Base-by-base conservation (phyloP, 257 asterid species). In the Sherardia arvensis region DNA sequence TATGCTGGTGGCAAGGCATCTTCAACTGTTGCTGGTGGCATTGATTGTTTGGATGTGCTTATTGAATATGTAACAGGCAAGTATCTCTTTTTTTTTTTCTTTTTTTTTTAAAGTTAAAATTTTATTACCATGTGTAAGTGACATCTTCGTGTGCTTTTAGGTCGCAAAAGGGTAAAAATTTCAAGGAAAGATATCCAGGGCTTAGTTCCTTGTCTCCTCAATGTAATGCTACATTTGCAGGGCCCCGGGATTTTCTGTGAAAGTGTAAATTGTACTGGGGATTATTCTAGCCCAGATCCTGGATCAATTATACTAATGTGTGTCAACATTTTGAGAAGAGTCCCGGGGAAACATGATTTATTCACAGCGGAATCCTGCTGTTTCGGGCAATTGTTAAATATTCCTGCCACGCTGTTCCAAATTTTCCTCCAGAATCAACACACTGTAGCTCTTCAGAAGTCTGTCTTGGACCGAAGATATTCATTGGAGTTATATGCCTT, bases 391-490 rank as follows among this genome's bases (percentile, higher is more conserved):
- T 77, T 83, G 64, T 76, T 89, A 72, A 94, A 85, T 25, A 68
- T 83, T 43, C 98, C 98, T 59, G 95, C 86, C 51, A 77, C 90
- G 64, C 82, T 92, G 69, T 85, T 92, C 78, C 89, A 78, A 51
- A 77, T 69, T 73, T 66, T 81, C 69, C 88, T 87, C 64, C 85
- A 64, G 73, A 90, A 80, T 75, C 81, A 73, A 69, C 66, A 53
- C 25, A 60, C 79, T 67, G 74, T 66, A 74, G 73, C 53, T 66
- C 67, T 73, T 36, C 56, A 53, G 69, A 57, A 70, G 17, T 73
- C 61, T 72, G 65, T 73, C 71, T 65, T 85, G 62, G 87, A 79
- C 71, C 70, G 76, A 23, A 76, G 78, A 53, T 80, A 80, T 53
- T 76, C 86, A 18, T 53, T 81, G 21, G 87, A 84, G 78, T 71